Conservation (phyloP, 2,329 filamentous ascomycete genomes). For the Sarocladium strictum region DNA sequence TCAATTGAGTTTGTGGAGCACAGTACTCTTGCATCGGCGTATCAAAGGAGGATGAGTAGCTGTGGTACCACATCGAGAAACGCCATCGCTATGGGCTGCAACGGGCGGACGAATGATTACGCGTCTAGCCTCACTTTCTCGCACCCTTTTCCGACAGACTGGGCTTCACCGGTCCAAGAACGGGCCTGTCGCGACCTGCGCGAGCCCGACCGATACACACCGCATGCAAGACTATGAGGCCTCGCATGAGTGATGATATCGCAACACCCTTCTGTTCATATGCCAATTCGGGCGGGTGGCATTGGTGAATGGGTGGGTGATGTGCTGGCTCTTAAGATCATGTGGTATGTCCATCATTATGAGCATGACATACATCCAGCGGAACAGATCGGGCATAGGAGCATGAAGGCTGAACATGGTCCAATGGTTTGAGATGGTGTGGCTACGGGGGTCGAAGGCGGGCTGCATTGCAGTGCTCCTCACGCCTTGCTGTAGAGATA, state of each 20-base stretch:
- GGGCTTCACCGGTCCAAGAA: constrained; percentile 5
- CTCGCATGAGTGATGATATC: neutral
- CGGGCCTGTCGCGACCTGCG: neutral
- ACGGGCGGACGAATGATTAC: neutral
- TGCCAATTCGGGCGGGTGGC: neutral
- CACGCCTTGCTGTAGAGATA: constrained; percentile 41
- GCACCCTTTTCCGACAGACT: constrained; percentile 12
- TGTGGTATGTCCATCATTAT: neutral
- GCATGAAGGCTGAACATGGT: neutral
- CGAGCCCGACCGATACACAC: neutral
- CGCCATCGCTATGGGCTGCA: too few species aligned
- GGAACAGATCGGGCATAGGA: neutral
- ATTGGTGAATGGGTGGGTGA: neutral
- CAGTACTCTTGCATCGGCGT: too few species aligned
- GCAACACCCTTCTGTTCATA: neutral
- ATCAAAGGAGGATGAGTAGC: too few species aligned
- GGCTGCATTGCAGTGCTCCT: neutral
- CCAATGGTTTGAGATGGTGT: neutral
- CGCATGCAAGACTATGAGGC: neutral
- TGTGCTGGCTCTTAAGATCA: neutral
- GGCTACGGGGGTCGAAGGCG: neutral
- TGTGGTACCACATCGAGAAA: too few species aligned
- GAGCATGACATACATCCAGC: neutral
- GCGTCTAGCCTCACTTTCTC: constrained; percentile 9
- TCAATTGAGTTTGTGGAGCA: too few species aligned